Conservation (phyloP, 176 grass and related monocot species). For the barley (Hordeum vulgare) region MorexV3_pseudomolecules_assembly NC_058520.1:604607038-604607537, state of each 20-base stretch:
- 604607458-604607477: slow-evolving; percentile 75
- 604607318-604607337: slow-evolving; percentile 58
- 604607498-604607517: slow-evolving; percentile 93
- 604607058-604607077: slow-evolving; percentile 2
- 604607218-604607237: neutral
- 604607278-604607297: slow-evolving; percentile 81
- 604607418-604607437: neutral
- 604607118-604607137: slow-evolving; percentile 3
- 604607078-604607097: too few species aligned
- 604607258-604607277: slow-evolving; percentile 47
- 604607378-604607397: too few species aligned
- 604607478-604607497: slow-evolving; percentile 93
- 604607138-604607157: neutral
- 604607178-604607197: neutral
- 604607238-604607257: slow-evolving; percentile 58
- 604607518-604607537: slow-evolving; percentile 58
- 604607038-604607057: neutral
- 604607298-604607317: slow-evolving; percentile 69
- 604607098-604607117: neutral
- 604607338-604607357: neutral
- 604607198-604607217: neutral
- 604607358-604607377: neutral
- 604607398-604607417: too few species aligned
- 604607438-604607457: neutral
- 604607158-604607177: neutral